A percentile compares a stretch with the other conserved stretches of the same genome.
Evolutionary conservation across 2,329 filamentous ascomycete species (phyloP).

Genomic region (Aureobasidium sp.): DNA sequence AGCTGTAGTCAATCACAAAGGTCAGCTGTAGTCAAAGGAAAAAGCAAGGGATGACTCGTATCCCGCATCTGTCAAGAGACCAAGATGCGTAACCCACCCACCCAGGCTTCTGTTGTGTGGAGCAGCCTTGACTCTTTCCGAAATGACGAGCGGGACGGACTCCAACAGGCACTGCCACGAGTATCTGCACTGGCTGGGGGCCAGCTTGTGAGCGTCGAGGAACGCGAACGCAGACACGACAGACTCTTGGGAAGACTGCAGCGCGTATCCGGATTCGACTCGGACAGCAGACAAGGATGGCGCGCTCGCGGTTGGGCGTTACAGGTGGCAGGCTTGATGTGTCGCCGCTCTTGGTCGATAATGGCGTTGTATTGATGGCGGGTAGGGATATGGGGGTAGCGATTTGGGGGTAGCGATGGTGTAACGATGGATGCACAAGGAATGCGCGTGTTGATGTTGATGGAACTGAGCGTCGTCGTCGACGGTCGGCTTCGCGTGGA

Average conservation of each 20-base stretch:
- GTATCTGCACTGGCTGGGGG: constrained; percentile 6
- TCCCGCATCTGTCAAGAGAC: neutral
- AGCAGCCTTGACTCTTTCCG: constrained; percentile 5
- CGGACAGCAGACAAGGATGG: neutral
- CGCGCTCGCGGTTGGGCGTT: constrained; percentile 6
- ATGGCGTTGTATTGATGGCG: neutral
- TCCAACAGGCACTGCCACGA: neutral
- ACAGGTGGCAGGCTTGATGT: neutral
- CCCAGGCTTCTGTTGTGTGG: neutral
- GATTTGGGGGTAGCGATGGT: neutral
- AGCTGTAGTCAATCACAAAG: neutral
- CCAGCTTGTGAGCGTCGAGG: neutral
- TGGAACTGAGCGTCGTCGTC: no score
- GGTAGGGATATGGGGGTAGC: neutral
- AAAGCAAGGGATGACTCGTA: neutral
- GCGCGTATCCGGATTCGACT: neutral
- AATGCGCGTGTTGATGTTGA: no score
- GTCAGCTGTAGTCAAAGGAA: neutral
- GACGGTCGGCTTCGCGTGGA: no score
- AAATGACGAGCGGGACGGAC: neutral
- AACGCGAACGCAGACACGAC: neutral
- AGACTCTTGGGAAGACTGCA: neutral
- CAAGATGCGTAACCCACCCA: constrained; percentile 1
- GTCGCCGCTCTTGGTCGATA: neutral
- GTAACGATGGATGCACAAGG: neutral